Base-by-base conservation (phyloP, 352 stramenopile genomes). In the Pythium myriotylum region DNA sequence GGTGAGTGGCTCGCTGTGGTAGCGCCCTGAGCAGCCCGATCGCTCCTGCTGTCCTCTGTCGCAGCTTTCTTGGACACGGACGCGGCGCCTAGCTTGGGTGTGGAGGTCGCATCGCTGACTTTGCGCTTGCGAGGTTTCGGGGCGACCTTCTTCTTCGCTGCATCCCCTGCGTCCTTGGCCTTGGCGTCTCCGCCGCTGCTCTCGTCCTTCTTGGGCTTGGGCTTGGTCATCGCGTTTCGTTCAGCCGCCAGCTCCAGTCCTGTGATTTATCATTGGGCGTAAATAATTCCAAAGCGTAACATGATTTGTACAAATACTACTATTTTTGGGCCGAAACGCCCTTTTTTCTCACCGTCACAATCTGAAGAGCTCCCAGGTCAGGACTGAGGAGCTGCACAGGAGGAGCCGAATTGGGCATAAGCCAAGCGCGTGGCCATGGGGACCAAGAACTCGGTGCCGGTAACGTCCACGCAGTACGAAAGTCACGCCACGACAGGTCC, bases 101-200 rank as follows among this genome's bases (percentile, higher is more conserved):
- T 61, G 1, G 64, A 41, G 17, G 68, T 69, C 0, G 72, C 83
- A 48, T 92, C 83, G 52, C 83, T 92, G 32, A 67, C 72, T 65
- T 92, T 92, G 61, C 83, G 83, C 70, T 92, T 92, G 26, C 83
- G 80, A 19, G 77, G 56, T 68, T 92, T 92, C 19, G 83, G 62
- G 33, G 74, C 60, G 27, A 56, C 76, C 72, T 92, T 92, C 81
- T 92, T 92, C 76, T 92, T 92, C 24, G 65, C 62, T 4, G 61
- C 50, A 2, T 39, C 54, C 3, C 32, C 54, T 3, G 35, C 55
- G 20, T 62, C 47, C 35, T 67, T 76, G 16, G 35, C 22, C 42
- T 62, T 67, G 7, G 65, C 26, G 16, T 46, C 39, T 17, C 41
- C 26, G 6, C 42, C 43, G 5, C 41, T 50, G 32, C 39, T 43